Conservation (phyloP, 129 eudicot species). For the Flaveria bidentis region DNA sequence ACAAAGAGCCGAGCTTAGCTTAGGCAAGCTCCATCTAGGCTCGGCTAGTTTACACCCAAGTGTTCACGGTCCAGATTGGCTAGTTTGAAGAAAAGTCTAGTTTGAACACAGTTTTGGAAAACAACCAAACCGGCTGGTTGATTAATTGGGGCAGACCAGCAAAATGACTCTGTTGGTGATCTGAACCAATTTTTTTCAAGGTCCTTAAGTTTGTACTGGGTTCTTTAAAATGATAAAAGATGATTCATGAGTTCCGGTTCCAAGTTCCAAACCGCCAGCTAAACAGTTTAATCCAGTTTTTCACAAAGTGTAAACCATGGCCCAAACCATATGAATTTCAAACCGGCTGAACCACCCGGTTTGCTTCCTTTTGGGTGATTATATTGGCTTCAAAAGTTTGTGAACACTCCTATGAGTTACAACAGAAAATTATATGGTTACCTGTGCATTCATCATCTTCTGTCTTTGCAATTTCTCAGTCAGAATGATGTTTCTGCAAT, state of each 20-base stretch:
- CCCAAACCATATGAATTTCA: not conserved
- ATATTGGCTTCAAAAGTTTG: not conserved
- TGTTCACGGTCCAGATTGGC: not conserved
- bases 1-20: no score
- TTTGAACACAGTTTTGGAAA: not conserved
- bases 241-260: not conserved
- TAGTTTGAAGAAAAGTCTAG: not conserved
- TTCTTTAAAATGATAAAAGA: not conserved
- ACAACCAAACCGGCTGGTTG: not conserved
- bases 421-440: not conserved
- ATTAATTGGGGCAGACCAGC: not conserved
- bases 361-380: not conserved
- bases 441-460: conserved; percentile 25
- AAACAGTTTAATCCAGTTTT: not conserved
- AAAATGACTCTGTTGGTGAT: not conserved
- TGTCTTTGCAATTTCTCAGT: conserved; percentile 21
- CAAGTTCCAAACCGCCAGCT: no score
- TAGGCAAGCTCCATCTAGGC: no score
- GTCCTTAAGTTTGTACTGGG: not conserved
- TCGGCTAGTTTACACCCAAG: not conserved
- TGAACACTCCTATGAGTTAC: not conserved
- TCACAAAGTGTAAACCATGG: not conserved
- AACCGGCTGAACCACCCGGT: not conserved
- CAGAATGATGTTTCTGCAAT: conserved; percentile 5
- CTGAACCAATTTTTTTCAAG: not conserved